Conservation (phyloP, 495 filamentous ascomycete species). For the Xylaria sp. region DNA sequence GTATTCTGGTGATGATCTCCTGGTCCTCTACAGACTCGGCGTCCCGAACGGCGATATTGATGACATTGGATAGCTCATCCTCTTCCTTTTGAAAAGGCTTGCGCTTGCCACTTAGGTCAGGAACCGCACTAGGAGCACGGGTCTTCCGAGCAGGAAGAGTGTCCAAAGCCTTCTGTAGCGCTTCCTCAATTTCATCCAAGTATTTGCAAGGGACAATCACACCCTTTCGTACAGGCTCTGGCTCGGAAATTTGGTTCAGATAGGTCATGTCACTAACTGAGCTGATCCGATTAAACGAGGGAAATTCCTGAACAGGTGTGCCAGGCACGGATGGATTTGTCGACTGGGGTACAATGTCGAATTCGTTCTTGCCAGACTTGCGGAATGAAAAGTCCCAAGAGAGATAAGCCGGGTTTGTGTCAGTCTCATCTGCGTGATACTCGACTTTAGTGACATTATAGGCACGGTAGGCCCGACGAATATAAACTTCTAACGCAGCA, state of each 20-base stretch:
- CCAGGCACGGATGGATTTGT: constrained; percentile 82
- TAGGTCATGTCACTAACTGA: constrained; percentile 98
- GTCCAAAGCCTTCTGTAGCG: constrained; percentile 80
- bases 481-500: constrained; percentile 93
- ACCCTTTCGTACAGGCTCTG: constrained; percentile 87
- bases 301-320: constrained; percentile 70
- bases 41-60: constrained; percentile 91
- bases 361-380: constrained; percentile 89
- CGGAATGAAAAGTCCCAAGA: constrained; percentile 96
- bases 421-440: constrained; percentile 77
- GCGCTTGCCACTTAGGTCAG: constrained; percentile 76
- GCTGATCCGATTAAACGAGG: constrained; percentile 75
- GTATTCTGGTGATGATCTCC: constrained; percentile 78
- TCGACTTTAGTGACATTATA: constrained; percentile 88
- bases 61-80: constrained; percentile 85
- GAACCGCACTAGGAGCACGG: constrained; percentile 56
- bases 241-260: constrained; percentile 67
- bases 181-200: constrained; percentile 91
- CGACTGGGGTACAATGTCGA: constrained; percentile 77
- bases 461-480: constrained; percentile 94
- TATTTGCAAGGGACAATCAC: constrained; percentile 92
- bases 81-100: constrained; percentile 63
- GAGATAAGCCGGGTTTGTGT: constrained; percentile 75
- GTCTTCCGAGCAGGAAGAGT: constrained; percentile 69
- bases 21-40: constrained; percentile 84